A percentile compares a stretch with the other conserved stretches of the same genome.
phyloP scores from a whole-genome alignment of 2,329 filamentous ascomycete species.

The Fusarium burgessii region DNA sequence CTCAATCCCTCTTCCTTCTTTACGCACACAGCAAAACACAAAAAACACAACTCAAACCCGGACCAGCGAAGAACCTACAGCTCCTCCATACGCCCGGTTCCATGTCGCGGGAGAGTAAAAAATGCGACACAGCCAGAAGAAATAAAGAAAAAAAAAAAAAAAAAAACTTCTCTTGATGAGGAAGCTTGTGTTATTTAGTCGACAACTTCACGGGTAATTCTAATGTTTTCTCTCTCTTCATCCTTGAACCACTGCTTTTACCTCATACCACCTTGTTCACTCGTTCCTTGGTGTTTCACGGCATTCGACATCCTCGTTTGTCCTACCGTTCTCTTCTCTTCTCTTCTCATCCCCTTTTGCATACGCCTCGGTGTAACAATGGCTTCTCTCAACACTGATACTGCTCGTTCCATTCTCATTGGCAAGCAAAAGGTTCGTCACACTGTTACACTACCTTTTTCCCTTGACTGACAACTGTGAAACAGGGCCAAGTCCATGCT shows the following conservation, averaged over 20 bases:
- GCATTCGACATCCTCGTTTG: neutral
- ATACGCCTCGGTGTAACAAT: neutral
- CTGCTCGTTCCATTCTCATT: neutral
- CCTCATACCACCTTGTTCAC: neutral
- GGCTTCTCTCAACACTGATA: accelerated
- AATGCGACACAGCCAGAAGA: conserved; percentile 27
- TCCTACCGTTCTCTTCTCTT: neutral
- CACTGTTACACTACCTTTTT: neutral
- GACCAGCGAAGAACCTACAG: conserved; percentile 24
- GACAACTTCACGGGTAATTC: neutral
- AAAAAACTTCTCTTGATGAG: neutral
- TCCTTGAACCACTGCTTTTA: too few relatives aligned
- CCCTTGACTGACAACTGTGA: accelerated
- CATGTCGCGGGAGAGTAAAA: neutral
- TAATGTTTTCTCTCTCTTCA: neutral
- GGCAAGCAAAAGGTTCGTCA: neutral
- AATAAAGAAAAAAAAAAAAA: conserved; percentile 2
- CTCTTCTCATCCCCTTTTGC: neutral
- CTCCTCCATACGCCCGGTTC: conserved; percentile 24
- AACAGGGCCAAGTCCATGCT: neutral
- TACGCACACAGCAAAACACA: conserved; percentile 23
- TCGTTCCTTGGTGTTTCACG: neutral
- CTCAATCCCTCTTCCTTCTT: conserved; percentile 18
- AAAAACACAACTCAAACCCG: conserved; percentile 21
- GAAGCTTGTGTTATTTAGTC: neutral